Evolutionary conservation across 805 yeast species (phyloP).

Genomic region (Candida rishiriensis): DNA sequence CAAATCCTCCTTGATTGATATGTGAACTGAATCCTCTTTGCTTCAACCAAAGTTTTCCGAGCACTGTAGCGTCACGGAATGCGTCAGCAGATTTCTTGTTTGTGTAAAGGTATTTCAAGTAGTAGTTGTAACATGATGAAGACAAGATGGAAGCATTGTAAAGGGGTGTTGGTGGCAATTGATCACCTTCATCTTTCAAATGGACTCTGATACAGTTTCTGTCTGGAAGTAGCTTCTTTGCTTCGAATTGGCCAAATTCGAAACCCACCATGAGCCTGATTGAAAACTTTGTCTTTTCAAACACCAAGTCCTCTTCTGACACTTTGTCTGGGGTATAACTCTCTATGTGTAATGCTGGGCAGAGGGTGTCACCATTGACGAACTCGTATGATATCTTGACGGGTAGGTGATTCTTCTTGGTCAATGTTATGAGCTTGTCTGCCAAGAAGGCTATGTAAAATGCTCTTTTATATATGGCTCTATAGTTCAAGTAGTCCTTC

Average conservation of each 20-base stretch:
- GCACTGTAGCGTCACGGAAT: conserved; percentile 79
- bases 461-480: conserved; percentile 86
- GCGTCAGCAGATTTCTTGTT: conserved; percentile 72
- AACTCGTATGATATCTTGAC: conserved; percentile 59
- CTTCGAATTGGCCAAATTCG: conserved; percentile 65
- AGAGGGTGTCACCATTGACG: conserved; percentile 69
- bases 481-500: conserved; percentile 85
- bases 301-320: conserved; percentile 50
- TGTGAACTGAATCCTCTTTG: conserved; percentile 78
- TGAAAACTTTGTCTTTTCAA: conserved; percentile 61
- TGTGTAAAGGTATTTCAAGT: conserved; percentile 71
- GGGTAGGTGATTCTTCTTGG: conserved; percentile 54
- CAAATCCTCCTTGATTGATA: conserved; percentile 71
- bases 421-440: conserved; percentile 49
- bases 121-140: conserved; percentile 62
- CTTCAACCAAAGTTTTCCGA: conserved; percentile 85
- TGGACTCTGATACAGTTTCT: conserved; percentile 79
- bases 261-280: conserved; percentile 72
- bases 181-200: conserved; percentile 28
- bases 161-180: conserved; percentile 72
- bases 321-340: conserved; percentile 41
- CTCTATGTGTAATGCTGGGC: conserved; percentile 68
- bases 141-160: conserved; percentile 81
- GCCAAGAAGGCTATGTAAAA: conserved; percentile 81
- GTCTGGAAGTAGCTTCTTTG: conserved; percentile 72